Evolutionary conservation across 108 stramenopile genomes (phyloP).

Genomic region (Pseudonitzschia multiseries): DNA sequence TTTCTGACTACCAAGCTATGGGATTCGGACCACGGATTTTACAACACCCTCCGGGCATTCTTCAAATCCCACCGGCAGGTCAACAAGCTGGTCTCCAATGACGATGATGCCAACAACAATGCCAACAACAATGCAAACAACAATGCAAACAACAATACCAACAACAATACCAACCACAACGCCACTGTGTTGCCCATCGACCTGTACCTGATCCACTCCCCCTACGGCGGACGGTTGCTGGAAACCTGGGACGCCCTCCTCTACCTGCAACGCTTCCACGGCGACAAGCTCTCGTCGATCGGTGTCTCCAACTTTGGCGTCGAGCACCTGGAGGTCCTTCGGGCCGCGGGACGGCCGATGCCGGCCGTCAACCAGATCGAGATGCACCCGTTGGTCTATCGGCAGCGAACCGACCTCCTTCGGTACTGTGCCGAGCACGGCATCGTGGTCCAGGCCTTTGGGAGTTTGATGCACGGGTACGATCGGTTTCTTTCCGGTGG

Average conservation of each 20-base stretch:
- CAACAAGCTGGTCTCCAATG: neutral
- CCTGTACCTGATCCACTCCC: conserved; percentile 37
- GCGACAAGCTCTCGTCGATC: conserved; percentile 54
- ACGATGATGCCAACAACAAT: neutral
- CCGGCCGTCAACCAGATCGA: conserved; percentile 88
- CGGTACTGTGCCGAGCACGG: conserved; percentile 64
- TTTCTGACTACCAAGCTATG: conserved; percentile 34
- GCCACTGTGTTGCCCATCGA: conserved; percentile 20
- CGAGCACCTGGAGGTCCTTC: conserved; percentile 42
- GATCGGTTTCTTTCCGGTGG: neutral
- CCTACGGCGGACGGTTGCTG: conserved; percentile 25
- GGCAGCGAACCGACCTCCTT: conserved; percentile 53
- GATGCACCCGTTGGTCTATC: conserved; percentile 60
- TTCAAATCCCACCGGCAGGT: neutral
- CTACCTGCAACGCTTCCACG: conserved; percentile 36
- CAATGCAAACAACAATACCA: no score
- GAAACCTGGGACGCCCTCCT: conserved; percentile 88
- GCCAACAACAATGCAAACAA: neutral
- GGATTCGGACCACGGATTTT: conserved; percentile 29
- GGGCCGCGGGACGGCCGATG: conserved; percentile 50
- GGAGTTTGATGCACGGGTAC: conserved; percentile 42
- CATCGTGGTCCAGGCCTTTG: conserved; percentile 69
- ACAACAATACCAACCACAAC: conserved; percentile 2
- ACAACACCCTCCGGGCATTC: conserved; percentile 8
- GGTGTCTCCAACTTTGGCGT: conserved; percentile 77